Evolutionary conservation across 2,329 filamentous ascomycete genomes (phyloP), one percentile per base, ranked within the genome.

Genomic region (Fusarium anthophilum): DNA sequence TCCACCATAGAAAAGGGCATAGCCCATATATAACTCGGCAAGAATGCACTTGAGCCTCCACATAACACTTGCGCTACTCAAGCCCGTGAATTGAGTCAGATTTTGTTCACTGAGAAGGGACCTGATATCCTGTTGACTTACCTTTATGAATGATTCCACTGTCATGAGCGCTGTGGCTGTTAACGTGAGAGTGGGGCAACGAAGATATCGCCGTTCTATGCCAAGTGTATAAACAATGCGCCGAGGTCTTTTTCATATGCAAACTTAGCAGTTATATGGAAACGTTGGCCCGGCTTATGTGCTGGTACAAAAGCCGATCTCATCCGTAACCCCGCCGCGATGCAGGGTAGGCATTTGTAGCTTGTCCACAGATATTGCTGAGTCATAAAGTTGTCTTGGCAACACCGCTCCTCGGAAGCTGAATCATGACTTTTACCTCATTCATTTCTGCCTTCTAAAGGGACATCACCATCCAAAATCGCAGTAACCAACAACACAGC

Each of bases 71-170:
- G n/a, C 28, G 20, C 14, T 50, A 30, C 22, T 32, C 28, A 50
- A 3, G 14, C 32, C 47, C 32, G 11, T n/a, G 4, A 0, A 30
- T 2, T 18, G 12, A 18, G 14, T 50, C 8, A 50, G 8, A 17
- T 8, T 2, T 15, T 6, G 2, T 2, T n/a, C 7, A 13, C 12
- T 6, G 4, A 6, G 14, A 22, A 17, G 14, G 6, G 20, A 9
- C 0, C 3, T 35, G 14, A 35, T 35, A 14, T 13, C 15, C 7
- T 35, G 1, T 32, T 9, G 5, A 2, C 47, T 50, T 5, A 50
- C 47, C 28, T 50, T 10, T n/a, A 32, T n/a, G 28, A 4, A 13
- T 28, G 1, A 50, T 50, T 3, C 5, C 47, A 4, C 10, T 1
- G 3, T 18, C 22, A 50, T n/a, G n/a, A n/a, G n/a, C n/a, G n/a